These are phyloP conservation scores for Globisporangium heterothallicum DNA, from an alignment of 352 stramenopile species.

Conservation along the genomic window DNA sequence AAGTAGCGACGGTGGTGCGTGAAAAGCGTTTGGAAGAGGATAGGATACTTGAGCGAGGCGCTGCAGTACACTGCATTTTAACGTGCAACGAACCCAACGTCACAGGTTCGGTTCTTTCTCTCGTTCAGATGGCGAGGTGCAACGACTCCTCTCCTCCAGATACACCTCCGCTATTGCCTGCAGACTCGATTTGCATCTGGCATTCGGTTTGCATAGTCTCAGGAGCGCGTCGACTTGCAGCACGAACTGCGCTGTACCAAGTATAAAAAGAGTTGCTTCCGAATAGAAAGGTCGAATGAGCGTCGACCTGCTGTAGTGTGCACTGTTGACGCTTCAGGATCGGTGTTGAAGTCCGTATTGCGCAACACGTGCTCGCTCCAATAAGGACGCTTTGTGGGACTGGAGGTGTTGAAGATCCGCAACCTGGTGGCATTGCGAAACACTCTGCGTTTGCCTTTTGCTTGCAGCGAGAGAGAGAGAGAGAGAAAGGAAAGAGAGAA, in stretches of 20 bases:
- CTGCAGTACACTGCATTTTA: neutral
- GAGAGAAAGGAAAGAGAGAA: neutral
- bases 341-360: slow-evolving; percentile 7
- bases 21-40: too few species aligned
- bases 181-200: too few species aligned
- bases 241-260: too few species aligned
- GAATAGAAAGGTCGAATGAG: neutral
- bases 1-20: neutral
- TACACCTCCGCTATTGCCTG: too few species aligned
- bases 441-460: too few species aligned
- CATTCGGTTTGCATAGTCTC: too few species aligned
- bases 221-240: too few species aligned
- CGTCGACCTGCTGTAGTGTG: neutral
- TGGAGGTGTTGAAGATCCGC: slow-evolving; percentile 5
- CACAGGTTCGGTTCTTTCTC: slow-evolving; percentile 11
- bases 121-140: slow-evolving; percentile 4
- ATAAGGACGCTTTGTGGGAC: slow-evolving; percentile 1
- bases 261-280: too few species aligned
- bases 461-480: too few species aligned
- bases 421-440: slow-evolving; percentile 14
- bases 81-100: slow-evolving; percentile 14
- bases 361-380: slow-evolving; percentile 3
- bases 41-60: neutral
- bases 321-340: slow-evolving; percentile 15
- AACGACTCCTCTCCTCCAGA: slow-evolving; percentile 3